Base-by-base conservation (phyloP, 2,329 filamentous ascomycete species). In the Sporothrix humicola region DNA sequence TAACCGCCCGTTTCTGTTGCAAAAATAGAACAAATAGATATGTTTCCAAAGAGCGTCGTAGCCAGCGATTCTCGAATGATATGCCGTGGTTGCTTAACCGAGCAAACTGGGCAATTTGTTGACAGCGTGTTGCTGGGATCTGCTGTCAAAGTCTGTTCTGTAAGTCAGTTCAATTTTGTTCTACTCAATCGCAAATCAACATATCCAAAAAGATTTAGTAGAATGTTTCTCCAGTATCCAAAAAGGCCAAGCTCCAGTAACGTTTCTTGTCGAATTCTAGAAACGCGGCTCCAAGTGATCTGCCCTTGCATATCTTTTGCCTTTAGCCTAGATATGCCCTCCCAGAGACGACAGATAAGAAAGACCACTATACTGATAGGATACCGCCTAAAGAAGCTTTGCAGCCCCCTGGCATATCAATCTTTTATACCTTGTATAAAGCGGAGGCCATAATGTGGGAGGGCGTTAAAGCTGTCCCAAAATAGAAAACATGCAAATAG, bases 241-340 rank as follows among this genome's bases (percentile, higher is more conserved):
- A 31, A 58, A 37, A 31, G 23, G 15, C 12, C 23, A 58, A 3
- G 12, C 12, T 44, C 5, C 9, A 20, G 37, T 37, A 2, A 26
- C 13, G 59, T 65, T 61, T 65, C 59, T 23, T 68, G 23, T n/a
- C 1, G 6, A 44, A 12, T 70, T 70, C 52, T 23, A 70, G 52
- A 70, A 69, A 52, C 65, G 17, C 65, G 65, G 20, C 65, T 69
- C 23, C 20, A n/a, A 61, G 31, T 31, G 23, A 26, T 1, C 26
- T n/a, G 1, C 42, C n/a, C 9, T 65, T 15, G 59, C 42, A 46
- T 23, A 15, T 23, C 15, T 37, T 37, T 54, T 9, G 48, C 10
- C 46, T 69, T 69, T 69, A 56, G 66, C 66, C 66, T 69, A 69
- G 66, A 69, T 69, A 56, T 56, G 31, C 52, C 37, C 15, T 44